phyloP scores from a whole-genome alignment of 1,139 yeast genomes.

The Taphrina pruni region DNA sequence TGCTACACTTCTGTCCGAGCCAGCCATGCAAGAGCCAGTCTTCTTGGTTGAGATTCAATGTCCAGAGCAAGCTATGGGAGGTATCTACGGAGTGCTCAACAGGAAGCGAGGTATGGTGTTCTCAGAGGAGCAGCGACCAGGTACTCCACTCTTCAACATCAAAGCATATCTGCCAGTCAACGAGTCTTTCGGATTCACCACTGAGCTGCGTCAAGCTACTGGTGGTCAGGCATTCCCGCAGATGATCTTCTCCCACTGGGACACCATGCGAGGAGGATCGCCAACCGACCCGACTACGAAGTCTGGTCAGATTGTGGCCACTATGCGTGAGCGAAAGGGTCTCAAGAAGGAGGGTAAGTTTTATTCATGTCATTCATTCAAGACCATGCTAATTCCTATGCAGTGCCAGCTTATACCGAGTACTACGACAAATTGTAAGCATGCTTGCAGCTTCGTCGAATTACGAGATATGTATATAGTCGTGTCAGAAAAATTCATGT shows the following conservation, averaged over 20 bases:
- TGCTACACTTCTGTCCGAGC: constrained; percentile 96
- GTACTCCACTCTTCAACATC: constrained; percentile 98
- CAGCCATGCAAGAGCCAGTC: constrained; percentile 99
- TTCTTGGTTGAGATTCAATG: constrained; percentile 99
- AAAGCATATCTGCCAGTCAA: constrained; percentile 99
- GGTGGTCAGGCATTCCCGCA: constrained; percentile 99
- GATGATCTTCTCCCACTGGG: constrained; percentile 99
- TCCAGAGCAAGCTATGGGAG: constrained; percentile 99
- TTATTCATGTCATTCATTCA: not conserved
- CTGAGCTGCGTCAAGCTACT: constrained; percentile 99
- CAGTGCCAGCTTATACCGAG: constrained; percentile 98
- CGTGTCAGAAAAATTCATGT: constrained; percentile 18
- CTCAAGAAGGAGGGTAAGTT: constrained; percentile 68
- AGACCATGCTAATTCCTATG: not conserved
- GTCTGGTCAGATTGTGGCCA: constrained; percentile 91
- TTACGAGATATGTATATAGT: constrained; percentile 16
- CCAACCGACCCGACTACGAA: constrained; percentile 89
- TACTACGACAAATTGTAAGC: constrained; percentile 97
- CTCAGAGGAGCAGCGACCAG: constrained; percentile 99
- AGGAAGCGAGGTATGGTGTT: constrained; percentile 99
- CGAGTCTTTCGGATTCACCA: constrained; percentile 99
- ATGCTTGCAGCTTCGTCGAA: not conserved
- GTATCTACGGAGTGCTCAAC: constrained; percentile 99
- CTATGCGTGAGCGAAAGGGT: constrained; percentile 96
- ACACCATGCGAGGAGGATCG: constrained; percentile 78